Evolutionary conservation across 2,329 filamentous ascomycete species (phyloP).

Genomic region (Aspergillus versicolor): DNA sequence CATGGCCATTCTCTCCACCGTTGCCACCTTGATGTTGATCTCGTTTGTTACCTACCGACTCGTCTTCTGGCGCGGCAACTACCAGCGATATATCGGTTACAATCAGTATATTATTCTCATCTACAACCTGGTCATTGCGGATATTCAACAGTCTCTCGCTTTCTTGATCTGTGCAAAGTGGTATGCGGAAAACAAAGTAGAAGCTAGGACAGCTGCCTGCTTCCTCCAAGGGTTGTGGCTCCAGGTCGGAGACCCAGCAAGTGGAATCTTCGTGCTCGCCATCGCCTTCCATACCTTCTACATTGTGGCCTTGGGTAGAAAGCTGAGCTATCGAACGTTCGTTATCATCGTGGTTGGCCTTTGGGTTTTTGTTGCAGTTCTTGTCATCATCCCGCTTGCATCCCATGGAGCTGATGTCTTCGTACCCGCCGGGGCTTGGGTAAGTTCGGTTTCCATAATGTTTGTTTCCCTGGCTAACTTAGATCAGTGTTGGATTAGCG

Average conservation of each 20-base stretch:
- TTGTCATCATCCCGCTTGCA: constrained; percentile 49
- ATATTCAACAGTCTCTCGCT: constrained; percentile 53
- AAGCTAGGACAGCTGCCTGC: constrained; percentile 46
- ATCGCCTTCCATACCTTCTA: constrained; percentile 57
- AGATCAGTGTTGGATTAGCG: constrained; percentile 36
- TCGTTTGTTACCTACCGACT: constrained; percentile 52
- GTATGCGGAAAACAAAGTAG: constrained; percentile 45
- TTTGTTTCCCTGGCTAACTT: constrained; percentile 3
- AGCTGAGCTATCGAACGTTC: constrained; percentile 48
- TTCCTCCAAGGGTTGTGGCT: constrained; percentile 53
- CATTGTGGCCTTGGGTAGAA: constrained; percentile 49
- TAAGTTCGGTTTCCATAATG: constrained; percentile 6
- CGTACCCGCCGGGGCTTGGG: constrained; percentile 52
- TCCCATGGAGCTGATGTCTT: constrained; percentile 46
- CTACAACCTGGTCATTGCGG: constrained; percentile 54
- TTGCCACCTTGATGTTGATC: constrained; percentile 46
- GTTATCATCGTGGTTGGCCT: constrained; percentile 43
- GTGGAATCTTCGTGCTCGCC: constrained; percentile 54
- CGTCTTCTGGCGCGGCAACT: constrained; percentile 51
- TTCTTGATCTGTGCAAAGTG: constrained; percentile 52
- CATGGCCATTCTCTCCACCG: constrained; percentile 48
- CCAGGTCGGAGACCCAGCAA: constrained; percentile 53
- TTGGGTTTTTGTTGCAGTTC: constrained; percentile 47
- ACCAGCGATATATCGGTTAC: constrained; percentile 51
- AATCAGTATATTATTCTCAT: constrained; percentile 57